Evolutionary conservation across 1,139 yeast genomes (phyloP), one percentile per base, ranked within the genome.

Genomic region (Saccharomyces hybrid): DNA sequence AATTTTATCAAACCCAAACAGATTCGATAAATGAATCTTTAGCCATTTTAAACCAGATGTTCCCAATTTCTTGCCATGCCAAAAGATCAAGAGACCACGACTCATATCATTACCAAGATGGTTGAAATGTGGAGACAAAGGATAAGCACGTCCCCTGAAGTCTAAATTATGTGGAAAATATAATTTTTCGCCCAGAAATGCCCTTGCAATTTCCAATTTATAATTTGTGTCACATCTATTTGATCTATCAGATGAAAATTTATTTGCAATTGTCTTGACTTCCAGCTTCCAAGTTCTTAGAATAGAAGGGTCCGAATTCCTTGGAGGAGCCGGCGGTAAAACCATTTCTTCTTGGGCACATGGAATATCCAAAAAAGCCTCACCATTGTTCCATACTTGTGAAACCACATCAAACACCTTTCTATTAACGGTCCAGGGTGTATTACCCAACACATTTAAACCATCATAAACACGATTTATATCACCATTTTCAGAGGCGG

Each of bases 121-220:
- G 58, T 81, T 81, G 60, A 82, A 75, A 63, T 81, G 83, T 2
- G 96, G 95, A 1, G 96, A 85, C 50, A 93, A 74, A 4, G 99
- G 98, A 67, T 93, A 93, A 0, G 98, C 96, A 65, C 99, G 83
- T 5, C 99, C 99, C 71, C 99, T 79, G 69, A 91, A 91, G 71
- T 93, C 99, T 54, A 93, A 76, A 64, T 90, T 90, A 69, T 93
- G 97, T 4, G 99, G 98, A 75, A 91, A 88, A 69, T 83, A 91
- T 66, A 93, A 83, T 66, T 88, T 85, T 70, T 93, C 99, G 24
- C 95, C 95, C 46, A 85, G 74, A 64, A 85, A 89, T 0, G 96
- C 97, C 62, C 99, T 80, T 0, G 99, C 98, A 68, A 93, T 90
- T 70, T 93, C 99, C 54, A 93, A 75, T 69, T 89, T 91, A 71